Conservation (phyloP, 2,329 filamentous ascomycete species). For the Atkinsonella hypoxylon region DNA sequence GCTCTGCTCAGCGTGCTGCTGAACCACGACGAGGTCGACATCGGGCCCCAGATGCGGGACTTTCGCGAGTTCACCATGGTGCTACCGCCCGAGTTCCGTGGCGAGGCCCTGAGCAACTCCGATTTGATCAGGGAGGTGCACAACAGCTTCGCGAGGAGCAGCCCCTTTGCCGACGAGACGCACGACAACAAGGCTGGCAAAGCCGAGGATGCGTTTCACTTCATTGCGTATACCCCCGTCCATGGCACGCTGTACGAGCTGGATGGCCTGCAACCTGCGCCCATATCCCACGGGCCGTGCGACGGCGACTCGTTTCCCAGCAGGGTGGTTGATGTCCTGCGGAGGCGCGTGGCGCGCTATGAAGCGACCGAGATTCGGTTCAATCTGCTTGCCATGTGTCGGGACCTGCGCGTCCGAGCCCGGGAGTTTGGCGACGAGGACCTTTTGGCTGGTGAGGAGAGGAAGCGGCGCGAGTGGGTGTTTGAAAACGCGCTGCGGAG, state of each 20-base stretch:
- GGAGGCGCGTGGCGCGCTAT: slow-evolving; percentile 73
- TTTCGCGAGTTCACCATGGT: slow-evolving; percentile 84
- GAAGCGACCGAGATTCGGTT: slow-evolving; percentile 83
- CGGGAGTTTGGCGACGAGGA: slow-evolving; percentile 74
- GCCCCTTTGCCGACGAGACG: slow-evolving; percentile 88
- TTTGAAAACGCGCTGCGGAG: slow-evolving; percentile 89
- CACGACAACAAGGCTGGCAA: slow-evolving; percentile 45
- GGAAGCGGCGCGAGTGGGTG: slow-evolving; percentile 75
- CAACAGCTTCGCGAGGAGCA: slow-evolving; percentile 81
- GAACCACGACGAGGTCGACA: slow-evolving; percentile 66
- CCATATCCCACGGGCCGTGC: slow-evolving; percentile 78
- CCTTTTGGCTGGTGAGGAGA: slow-evolving; percentile 64
- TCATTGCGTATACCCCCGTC: slow-evolving; percentile 85
- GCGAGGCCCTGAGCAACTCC: slow-evolving; percentile 49
- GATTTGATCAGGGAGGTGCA: slow-evolving; percentile 67
- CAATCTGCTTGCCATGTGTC: slow-evolving; percentile 86
- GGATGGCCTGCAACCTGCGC: slow-evolving; percentile 85
- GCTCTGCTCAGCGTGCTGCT: slow-evolving; percentile 83
- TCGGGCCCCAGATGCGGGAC: slow-evolving; percentile 57
- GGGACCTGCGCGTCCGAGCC: slow-evolving; percentile 67
- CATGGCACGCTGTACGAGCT: slow-evolving; percentile 80
- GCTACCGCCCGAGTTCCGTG: slow-evolving; percentile 62
- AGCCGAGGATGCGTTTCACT: slow-evolving; percentile 89
- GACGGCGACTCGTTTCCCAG: slow-evolving; percentile 58
- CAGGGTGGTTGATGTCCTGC: slow-evolving; percentile 76